Conservation (phyloP, 2,329 filamentous ascomycete genomes). For the Akanthomyces uredinophilus region DNA sequence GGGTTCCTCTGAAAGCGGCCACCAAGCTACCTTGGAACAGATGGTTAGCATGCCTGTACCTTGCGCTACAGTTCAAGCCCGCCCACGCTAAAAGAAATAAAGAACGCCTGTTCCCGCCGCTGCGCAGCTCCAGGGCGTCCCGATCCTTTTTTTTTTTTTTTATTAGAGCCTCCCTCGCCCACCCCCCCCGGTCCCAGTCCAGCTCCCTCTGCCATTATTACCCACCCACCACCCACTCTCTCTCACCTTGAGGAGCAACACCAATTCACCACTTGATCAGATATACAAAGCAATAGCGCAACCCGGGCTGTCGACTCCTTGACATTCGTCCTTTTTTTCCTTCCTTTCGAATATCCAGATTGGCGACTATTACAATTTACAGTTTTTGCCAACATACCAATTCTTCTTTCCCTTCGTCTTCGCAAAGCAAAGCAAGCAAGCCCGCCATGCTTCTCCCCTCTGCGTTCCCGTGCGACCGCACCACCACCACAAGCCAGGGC, state of each 20-base stretch:
- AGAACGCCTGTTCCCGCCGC: not conserved
- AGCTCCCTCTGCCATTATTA: not conserved
- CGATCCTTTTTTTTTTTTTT: not conserved
- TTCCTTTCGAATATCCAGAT: not conserved
- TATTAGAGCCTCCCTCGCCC: conserved; percentile 11
- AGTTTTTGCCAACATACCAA: not conserved
- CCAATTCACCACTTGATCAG: not conserved
- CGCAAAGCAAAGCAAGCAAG: not conserved
- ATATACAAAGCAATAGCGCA: conserved; percentile 9
- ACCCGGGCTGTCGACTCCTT: not conserved
- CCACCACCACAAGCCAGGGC: conserved; percentile 36
- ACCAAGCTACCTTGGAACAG: not conserved
- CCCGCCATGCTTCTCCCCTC: conserved; percentile 53
- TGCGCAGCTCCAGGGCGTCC: not conserved
- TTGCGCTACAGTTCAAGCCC: not conserved
- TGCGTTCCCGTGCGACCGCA: conserved; percentile 53
- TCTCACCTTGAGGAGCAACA: not conserved
- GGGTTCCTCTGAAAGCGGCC: conserved; percentile 1
- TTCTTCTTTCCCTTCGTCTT: not conserved
- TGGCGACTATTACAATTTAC: not conserved
- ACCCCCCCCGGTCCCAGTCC: not conserved
- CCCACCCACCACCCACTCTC: not conserved
- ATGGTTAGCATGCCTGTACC: conserved; percentile 12
- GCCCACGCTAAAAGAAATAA: too few species aligned
- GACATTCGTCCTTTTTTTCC: not conserved